These are phyloP conservation scores for Tympanopsis confertula DNA, from an alignment of 2,329 filamentous ascomycete species.

Conservation along the genomic window DNA sequence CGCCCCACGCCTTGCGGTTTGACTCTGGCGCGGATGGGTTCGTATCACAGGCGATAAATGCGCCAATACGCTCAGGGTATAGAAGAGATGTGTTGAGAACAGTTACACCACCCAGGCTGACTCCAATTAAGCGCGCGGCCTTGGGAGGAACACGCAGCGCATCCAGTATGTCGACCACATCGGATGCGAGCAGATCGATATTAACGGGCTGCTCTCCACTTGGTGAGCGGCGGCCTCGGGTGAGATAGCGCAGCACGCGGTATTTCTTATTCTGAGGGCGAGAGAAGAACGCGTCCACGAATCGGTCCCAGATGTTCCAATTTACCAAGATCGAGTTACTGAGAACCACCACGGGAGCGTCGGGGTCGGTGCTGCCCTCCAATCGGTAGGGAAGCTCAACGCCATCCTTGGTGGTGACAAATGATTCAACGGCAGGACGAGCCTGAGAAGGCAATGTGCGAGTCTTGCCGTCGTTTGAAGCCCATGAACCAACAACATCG, in stretches of 20 bases:
- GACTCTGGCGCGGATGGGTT: slow-evolving; percentile 60
- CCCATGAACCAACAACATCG: slow-evolving; percentile 33
- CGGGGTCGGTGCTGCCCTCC: slow-evolving; percentile 56
- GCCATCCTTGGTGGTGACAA: slow-evolving; percentile 56
- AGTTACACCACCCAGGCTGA: slow-evolving; percentile 73
- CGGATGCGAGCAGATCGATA: slow-evolving; percentile 55
- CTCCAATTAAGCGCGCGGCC: slow-evolving; percentile 60
- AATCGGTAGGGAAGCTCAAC: slow-evolving; percentile 62
- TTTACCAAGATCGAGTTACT: slow-evolving; percentile 72
- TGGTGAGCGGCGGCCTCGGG: slow-evolving; percentile 51
- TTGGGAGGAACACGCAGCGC: slow-evolving; percentile 52
- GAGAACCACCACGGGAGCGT: slow-evolving; percentile 64
- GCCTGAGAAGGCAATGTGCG: slow-evolving; percentile 36
- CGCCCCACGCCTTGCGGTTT: slow-evolving; percentile 71
- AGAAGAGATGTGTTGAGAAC: slow-evolving; percentile 61
- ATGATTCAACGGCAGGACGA: slow-evolving; percentile 51
- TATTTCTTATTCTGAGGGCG: slow-evolving; percentile 47
- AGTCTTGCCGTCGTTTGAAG: slow-evolving; percentile 40
- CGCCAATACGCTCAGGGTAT: slow-evolving; percentile 43
- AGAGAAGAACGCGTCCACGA: slow-evolving; percentile 44
- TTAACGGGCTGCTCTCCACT: slow-evolving; percentile 39
- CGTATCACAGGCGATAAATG: slow-evolving; percentile 68
- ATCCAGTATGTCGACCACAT: slow-evolving; percentile 54
- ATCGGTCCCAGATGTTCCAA: slow-evolving; percentile 69
- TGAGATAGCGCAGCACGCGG: slow-evolving; percentile 66